Base-by-base conservation (phyloP, 140 eudicot genomes). In the Erigeron philadelphicus region DNA sequence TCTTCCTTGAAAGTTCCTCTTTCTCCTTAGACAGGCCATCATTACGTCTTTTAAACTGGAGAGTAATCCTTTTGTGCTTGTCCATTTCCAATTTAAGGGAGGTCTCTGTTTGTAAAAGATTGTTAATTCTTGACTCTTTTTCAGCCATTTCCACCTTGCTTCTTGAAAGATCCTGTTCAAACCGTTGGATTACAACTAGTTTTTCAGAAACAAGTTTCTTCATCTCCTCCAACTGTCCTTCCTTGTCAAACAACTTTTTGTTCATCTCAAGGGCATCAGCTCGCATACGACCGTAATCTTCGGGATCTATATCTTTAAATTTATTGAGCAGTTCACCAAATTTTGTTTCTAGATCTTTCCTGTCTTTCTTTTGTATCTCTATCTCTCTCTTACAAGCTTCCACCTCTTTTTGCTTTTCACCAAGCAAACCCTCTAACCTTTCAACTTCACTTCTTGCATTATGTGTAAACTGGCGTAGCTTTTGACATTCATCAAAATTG, bases 401-500 rank as follows among this genome's bases (percentile, higher is more conserved):
- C 70, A 84, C 82, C 59, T 87, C 93, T 11, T 23, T 72, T 52
- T 85, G 81, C 55, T 76, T 84, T 71, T 80, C 84, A 18, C 66
- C 77, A 57, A 93, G 81, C 68, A 75, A 45, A 11, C 43, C 79
- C 68, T 81, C 84, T 68, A 87, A 15, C 55, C 80, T 81, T 80
- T 85, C 94, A 6, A 57, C 70, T 80, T 79, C 90, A 59, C 35
- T 42, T 80, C 72, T 85, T 0, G 77, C 81, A 52, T 40, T 77
- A 50, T 80, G 86, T 23, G 75, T 50, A 50, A 71, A 75, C 68
- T 93, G 86, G 64, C 96, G 96, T 40, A 93, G 85, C 72, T 76
- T 93, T 86, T 85, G 95, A 81, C 98, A 89, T 74, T 93, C 98
- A 49, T 93, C 94, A 59, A 89, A 86, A 78, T 93, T 93, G 57